phyloP scores from a whole-genome alignment of 768 basidiomycete species.

The Terana coerulea region DNA sequence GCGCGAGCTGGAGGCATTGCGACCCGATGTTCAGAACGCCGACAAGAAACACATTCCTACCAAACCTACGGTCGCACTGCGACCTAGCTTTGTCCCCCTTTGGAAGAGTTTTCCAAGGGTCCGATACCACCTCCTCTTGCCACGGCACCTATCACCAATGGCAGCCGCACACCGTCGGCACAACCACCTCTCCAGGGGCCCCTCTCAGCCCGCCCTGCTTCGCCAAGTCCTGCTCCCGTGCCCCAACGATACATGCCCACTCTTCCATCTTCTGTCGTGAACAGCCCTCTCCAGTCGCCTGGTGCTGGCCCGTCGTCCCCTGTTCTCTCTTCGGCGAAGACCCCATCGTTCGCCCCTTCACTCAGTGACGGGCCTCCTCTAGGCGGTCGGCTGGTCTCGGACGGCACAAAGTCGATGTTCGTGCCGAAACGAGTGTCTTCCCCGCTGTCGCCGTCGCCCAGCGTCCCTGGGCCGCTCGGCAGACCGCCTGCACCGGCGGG shows the following conservation, averaged over 20 bases:
- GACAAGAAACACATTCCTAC: conserved; percentile 53
- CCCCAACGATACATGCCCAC: conserved; percentile 1
- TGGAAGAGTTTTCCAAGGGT: conserved; percentile 55
- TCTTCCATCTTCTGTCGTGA: neutral
- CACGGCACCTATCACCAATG: conserved; percentile 9
- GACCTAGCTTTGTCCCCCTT: conserved; percentile 58
- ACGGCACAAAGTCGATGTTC: conserved; percentile 82
- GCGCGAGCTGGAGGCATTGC: conserved; percentile 82
- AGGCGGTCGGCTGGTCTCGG: conserved; percentile 60
- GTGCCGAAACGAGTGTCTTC: conserved; percentile 47
- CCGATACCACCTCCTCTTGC: conserved; percentile 23
- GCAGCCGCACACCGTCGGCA: conserved; percentile 1
- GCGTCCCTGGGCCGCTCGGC: conserved; percentile 8
- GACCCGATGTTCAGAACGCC: conserved; percentile 68
- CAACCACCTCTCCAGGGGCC: neutral
- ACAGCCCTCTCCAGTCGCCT: conserved; percentile 40
- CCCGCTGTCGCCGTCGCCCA: conserved; percentile 22
- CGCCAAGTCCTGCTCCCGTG: neutral
- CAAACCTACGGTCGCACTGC: conserved; percentile 47
- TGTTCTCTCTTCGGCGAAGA: conserved; percentile 27
- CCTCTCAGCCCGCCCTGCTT: neutral
- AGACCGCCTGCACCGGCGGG: conserved; percentile 15
- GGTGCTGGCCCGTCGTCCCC: conserved; percentile 54
- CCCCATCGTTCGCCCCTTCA: conserved; percentile 27
- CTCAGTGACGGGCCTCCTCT: conserved; percentile 45